phyloP scores from a whole-genome alignment of 2,329 filamentous ascomycete species.

The Trichoderma sp. region DNA sequence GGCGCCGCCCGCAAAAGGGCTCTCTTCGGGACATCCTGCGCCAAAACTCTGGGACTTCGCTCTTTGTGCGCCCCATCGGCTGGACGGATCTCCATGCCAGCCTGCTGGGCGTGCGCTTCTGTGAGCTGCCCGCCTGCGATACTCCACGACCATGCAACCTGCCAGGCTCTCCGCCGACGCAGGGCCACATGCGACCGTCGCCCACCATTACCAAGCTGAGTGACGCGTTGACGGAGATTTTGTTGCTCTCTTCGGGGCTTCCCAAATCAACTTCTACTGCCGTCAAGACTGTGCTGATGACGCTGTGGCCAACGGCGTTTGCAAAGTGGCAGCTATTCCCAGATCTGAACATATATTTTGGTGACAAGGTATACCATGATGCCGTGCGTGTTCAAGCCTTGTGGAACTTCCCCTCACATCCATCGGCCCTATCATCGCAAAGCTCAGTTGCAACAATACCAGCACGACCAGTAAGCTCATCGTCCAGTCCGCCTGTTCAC shows the following conservation, averaged over 20 bases:
- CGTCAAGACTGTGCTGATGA: slow-evolving; percentile 48
- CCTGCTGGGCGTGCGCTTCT: slow-evolving; percentile 52
- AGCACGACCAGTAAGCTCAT: slow-evolving; percentile 38
- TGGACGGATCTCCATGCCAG: slow-evolving; percentile 57
- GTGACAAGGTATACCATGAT: slow-evolving; percentile 46
- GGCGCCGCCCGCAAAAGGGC: slow-evolving; percentile 46
- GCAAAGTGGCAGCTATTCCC: slow-evolving; percentile 35
- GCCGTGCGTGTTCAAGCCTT: slow-evolving; percentile 52
- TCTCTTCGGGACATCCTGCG: slow-evolving; percentile 57
- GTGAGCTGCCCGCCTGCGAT: slow-evolving; percentile 44
- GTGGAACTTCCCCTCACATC: slow-evolving; percentile 46
- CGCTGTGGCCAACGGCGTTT: slow-evolving; percentile 47
- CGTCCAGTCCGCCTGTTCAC: slow-evolving; percentile 30
- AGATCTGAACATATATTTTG: slow-evolving; percentile 55
- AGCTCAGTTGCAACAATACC: slow-evolving; percentile 42
- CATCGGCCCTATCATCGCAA: slow-evolving; percentile 32
- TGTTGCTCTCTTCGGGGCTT: slow-evolving; percentile 39
- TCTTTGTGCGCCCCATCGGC: slow-evolving; percentile 55
- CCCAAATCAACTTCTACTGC: slow-evolving; percentile 43
- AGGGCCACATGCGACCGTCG: slow-evolving; percentile 43
- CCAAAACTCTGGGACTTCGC: slow-evolving; percentile 48
- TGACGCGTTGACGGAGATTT: slow-evolving; percentile 47
- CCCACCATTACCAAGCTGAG: slow-evolving; percentile 46
- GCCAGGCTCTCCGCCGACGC: slow-evolving; percentile 40
- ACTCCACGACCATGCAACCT: slow-evolving; percentile 43